Percentiles rank a stretch among this genome's conserved stretches.
These are phyloP conservation scores for Penicillium bovifimosum DNA, from an alignment of 495 filamentous ascomycete species.

Conservation along the genomic window DNA sequence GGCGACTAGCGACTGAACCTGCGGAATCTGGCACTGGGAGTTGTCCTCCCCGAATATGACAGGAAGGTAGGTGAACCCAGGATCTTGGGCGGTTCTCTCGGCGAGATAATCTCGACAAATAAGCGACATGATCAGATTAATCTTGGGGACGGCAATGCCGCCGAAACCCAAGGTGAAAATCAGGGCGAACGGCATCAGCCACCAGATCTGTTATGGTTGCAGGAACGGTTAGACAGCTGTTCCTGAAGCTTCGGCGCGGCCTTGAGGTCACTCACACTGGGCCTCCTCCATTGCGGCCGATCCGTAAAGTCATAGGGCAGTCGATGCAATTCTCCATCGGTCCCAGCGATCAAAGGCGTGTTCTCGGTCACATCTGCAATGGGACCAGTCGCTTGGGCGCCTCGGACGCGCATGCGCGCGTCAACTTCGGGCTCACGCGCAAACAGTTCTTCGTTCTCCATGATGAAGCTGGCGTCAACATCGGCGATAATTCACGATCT, in stretches of 20 bases:
- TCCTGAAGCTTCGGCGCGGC: background rate
- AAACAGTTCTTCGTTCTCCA: constrained; percentile 28
- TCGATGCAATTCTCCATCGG: background rate
- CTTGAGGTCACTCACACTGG: constrained; percentile 17
- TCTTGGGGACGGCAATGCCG: constrained; percentile 68
- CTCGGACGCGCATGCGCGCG: constrained; percentile 8
- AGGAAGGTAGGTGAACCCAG: constrained; percentile 55
- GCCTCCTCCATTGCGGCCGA: constrained; percentile 18
- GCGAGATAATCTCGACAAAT: constrained; percentile 75
- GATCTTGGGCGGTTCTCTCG: constrained; percentile 52
- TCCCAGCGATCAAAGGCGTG: background rate
- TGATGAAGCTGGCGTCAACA: constrained; percentile 1
- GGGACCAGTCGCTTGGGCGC: background rate
- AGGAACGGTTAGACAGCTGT: constrained; percentile 8
- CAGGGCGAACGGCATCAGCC: constrained; percentile 73
- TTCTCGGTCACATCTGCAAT: constrained; percentile 3
- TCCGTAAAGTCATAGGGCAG: background rate
- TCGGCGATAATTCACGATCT: background rate
- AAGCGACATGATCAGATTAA: constrained; percentile 74
- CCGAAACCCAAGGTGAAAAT: constrained; percentile 80
- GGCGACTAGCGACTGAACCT: constrained; percentile 69
- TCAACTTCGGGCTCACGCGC: constrained; percentile 18
- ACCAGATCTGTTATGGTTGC: constrained; percentile 57
- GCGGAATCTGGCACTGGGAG: constrained; percentile 63
- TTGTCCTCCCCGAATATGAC: constrained; percentile 62